These are phyloP conservation scores for Astragalus membranaceus DNA, from an alignment of 306 rosid genomes.

Conservation along the genomic window DNA sequence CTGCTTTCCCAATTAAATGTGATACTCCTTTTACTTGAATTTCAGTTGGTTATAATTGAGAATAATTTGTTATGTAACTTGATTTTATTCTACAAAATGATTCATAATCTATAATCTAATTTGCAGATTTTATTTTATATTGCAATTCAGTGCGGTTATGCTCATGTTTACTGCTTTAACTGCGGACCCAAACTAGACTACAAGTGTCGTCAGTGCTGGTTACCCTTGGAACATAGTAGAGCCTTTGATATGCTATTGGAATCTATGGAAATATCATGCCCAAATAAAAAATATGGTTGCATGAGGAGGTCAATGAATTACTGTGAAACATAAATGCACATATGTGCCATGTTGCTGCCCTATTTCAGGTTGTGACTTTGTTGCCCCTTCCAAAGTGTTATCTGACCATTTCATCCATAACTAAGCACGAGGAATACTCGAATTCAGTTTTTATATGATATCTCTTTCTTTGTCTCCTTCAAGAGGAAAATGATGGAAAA, in stretches of 20 bases:
- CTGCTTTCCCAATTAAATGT: not conserved
- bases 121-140: not conserved
- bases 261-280: slow-evolving; percentile 26
- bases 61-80: not conserved
- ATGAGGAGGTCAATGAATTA: not conserved
- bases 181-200: slow-evolving; percentile 34
- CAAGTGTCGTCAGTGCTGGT: slow-evolving; percentile 46
- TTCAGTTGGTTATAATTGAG: not conserved
- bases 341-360: not conserved
- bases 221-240: slow-evolving; percentile 43
- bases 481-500: not conserved
- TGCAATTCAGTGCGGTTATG: slow-evolving; percentile 59
- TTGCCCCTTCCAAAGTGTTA: not conserved
- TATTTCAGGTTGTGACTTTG: not conserved
- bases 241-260: slow-evolving; percentile 53
- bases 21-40: too few species aligned
- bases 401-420: not conserved
- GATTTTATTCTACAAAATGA: not conserved
- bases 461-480: too few species aligned
- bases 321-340: not conserved
- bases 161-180: slow-evolving; percentile 54
- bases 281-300: not conserved
- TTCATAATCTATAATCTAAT: not conserved
- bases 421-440: too few species aligned
- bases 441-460: too few species aligned